Evolutionary conservation across 1,284 basidiomycete genomes (phyloP).

Genomic region (Termitomyces sp.): DNA sequence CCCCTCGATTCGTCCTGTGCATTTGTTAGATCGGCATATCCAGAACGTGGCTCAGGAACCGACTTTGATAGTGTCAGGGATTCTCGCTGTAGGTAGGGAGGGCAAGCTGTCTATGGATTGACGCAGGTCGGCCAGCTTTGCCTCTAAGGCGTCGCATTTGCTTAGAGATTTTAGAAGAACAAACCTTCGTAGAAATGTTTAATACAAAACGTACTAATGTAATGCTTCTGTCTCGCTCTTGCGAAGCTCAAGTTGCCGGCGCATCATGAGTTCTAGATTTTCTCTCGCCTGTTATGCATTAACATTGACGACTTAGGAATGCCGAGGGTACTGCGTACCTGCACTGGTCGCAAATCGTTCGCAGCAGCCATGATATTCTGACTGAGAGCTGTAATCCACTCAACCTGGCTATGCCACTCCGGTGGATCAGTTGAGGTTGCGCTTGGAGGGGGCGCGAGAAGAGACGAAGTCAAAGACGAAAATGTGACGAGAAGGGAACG

Average conservation of each 20-base stretch:
- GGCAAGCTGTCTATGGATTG: slow-evolving; percentile 25
- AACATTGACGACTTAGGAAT: not conserved
- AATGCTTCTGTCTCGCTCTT: slow-evolving; percentile 60
- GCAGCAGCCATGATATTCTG: slow-evolving; percentile 80
- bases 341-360: slow-evolving; percentile 76
- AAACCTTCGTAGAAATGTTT: not conserved
- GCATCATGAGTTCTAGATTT: slow-evolving; percentile 74
- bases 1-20: not conserved
- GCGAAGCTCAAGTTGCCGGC: slow-evolving; percentile 62
- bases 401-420: slow-evolving; percentile 66
- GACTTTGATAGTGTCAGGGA: not conserved
- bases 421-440: slow-evolving; percentile 42
- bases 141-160: slow-evolving; percentile 66
- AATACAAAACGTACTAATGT: slow-evolving; percentile 46
- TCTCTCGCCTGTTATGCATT: slow-evolving; percentile 50
- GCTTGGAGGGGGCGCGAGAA: slow-evolving; percentile 59
- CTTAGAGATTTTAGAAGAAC: slow-evolving; percentile 27
- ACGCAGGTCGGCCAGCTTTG: slow-evolving; percentile 51
- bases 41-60: not conserved
- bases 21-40: not conserved
- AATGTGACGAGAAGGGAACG: slow-evolving; percentile 69
- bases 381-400: slow-evolving; percentile 72
- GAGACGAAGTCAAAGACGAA: slow-evolving; percentile 56
- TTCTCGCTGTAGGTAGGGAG: not conserved
- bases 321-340: slow-evolving; percentile 36